These are phyloP conservation scores for Pisolithus orientalis DNA, from an alignment of 768 basidiomycete genomes.

Conservation along the genomic window DNA sequence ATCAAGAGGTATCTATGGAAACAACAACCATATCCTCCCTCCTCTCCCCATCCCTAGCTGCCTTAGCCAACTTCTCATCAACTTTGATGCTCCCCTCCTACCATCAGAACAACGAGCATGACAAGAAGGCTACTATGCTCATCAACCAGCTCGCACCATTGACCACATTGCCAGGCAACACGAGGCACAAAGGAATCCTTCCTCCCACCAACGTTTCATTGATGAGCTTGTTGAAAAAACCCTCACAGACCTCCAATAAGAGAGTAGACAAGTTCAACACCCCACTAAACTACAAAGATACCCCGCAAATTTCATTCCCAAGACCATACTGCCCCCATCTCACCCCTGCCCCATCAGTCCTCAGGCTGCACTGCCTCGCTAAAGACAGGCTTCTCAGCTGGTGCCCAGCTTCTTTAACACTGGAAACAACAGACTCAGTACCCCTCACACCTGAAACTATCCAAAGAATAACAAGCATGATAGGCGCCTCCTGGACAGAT, in stretches of 20 bases:
- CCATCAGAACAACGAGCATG: background rate
- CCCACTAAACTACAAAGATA: background rate
- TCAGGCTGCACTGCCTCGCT: background rate
- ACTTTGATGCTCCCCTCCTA: background rate
- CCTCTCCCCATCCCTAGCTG: conserved; percentile 5
- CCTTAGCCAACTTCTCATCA: background rate
- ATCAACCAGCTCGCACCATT: background rate
- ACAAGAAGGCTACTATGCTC: background rate
- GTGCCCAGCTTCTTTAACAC: background rate
- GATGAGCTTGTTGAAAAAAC: too few relatives aligned
- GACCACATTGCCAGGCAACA: background rate
- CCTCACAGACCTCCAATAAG: background rate
- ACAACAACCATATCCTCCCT: conserved; percentile 5
- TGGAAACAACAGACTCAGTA: conserved; percentile 7
- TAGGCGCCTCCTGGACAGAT: conserved; percentile 22
- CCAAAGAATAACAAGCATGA: conserved; percentile 4
- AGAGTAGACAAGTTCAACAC: background rate
- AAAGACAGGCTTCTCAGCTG: background rate
- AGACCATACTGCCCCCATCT: conserved; percentile 9
- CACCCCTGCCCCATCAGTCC: conserved; percentile 18
- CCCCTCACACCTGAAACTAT: conserved; percentile 4
- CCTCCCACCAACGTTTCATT: too few relatives aligned
- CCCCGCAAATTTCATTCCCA: background rate
- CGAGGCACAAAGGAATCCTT: background rate
- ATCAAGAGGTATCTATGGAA: conserved; percentile 8